These are phyloP conservation scores for Elaeis guineensis DNA, from an alignment of 176 grass and related monocot species.

Conservation along the genomic window DNA sequence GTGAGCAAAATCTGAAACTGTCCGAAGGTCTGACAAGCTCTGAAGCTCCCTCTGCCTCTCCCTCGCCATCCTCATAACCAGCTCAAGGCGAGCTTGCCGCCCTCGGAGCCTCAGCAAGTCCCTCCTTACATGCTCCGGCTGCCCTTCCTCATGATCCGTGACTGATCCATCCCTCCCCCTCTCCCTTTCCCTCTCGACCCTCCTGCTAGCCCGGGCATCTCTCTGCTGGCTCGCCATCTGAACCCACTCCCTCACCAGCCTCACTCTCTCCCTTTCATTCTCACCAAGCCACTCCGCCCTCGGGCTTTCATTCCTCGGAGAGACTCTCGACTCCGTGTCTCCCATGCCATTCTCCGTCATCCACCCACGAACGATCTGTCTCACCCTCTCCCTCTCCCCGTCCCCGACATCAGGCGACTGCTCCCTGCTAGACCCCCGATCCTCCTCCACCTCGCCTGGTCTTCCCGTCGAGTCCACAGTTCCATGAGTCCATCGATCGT, in stretches of 20 bases:
- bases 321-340: constrained; percentile 8
- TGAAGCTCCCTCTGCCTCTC: constrained; percentile 84
- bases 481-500: constrained; percentile 8
- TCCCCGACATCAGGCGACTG: constrained; percentile 48
- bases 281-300: constrained; percentile 37
- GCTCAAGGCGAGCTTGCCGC: constrained; percentile 75
- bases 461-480: constrained; percentile 6
- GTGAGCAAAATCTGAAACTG: constrained; percentile 74
- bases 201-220: constrained; percentile 11
- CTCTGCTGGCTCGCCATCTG: constrained; percentile 39
- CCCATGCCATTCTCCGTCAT: constrained; percentile 22
- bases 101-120: constrained; percentile 66
- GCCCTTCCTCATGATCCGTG: constrained; percentile 9
- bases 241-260: constrained; percentile 50
- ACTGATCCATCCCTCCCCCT: constrained; percentile 25
- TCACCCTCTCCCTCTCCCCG: constrained; percentile 24
- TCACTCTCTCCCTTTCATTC: constrained; percentile 58
- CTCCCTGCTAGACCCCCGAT: constrained; percentile 56
- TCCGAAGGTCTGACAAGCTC: constrained; percentile 46
- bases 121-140: constrained; percentile 33
- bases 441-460: constrained; percentile 13
- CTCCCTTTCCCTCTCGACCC: constrained; percentile 13
- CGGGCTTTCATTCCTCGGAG: constrained; percentile 11
- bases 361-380: constrained; percentile 28
- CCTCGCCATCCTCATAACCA: constrained; percentile 77